A percentile compares a stretch with the other conserved stretches of the same genome.
Conservation (phyloP, 495 filamentous ascomycete species). For the Clohesyomyces aquaticus region DNA sequence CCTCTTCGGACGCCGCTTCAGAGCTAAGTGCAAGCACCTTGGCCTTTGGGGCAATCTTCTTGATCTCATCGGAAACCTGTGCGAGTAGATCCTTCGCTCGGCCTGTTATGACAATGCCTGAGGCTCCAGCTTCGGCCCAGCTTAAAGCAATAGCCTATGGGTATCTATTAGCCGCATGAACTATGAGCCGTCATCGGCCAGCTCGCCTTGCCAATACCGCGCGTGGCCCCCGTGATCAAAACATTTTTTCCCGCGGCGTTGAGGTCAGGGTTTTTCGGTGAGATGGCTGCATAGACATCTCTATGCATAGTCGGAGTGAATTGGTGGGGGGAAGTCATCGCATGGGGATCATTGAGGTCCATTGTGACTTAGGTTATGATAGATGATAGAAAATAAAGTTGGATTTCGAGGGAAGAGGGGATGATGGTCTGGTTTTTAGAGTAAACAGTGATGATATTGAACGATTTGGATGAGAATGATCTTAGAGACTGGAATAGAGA, state of each 20-base stretch:
- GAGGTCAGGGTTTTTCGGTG: slow-evolving; percentile 45
- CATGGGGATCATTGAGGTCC: slow-evolving; percentile 7
- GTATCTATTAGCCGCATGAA: neutral
- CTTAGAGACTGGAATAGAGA: too few relatives aligned
- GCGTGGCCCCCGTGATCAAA: slow-evolving; percentile 52
- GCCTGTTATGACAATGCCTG: slow-evolving; percentile 21
- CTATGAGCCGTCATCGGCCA: too few relatives aligned
- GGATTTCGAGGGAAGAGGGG: neutral
- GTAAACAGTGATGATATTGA: too few relatives aligned
- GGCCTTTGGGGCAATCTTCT: slow-evolving; percentile 6
- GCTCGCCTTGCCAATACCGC: slow-evolving; percentile 29
- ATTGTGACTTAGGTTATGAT: neutral
- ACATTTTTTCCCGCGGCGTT: slow-evolving; percentile 50
- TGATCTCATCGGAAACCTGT: slow-evolving; percentile 16
- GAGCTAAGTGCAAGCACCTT: slow-evolving; percentile 17
- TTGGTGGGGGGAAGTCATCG: slow-evolving; percentile 16
- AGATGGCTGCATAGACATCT: slow-evolving; percentile 51
- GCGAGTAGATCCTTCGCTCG: slow-evolving; percentile 8
- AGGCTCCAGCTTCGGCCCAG: slow-evolving; percentile 26
- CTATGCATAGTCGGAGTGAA: slow-evolving; percentile 46
- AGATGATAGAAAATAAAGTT: neutral
- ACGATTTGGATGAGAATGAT: too few relatives aligned
- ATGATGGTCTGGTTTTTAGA: too few relatives aligned
- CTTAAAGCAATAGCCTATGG: slow-evolving; percentile 20
- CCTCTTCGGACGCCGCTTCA: slow-evolving; percentile 24